Evolutionary conservation across 2,329 filamentous ascomycete species (phyloP), one percentile per base, ranked within the genome.

Genomic region (Chrysoporthe puriensis): DNA sequence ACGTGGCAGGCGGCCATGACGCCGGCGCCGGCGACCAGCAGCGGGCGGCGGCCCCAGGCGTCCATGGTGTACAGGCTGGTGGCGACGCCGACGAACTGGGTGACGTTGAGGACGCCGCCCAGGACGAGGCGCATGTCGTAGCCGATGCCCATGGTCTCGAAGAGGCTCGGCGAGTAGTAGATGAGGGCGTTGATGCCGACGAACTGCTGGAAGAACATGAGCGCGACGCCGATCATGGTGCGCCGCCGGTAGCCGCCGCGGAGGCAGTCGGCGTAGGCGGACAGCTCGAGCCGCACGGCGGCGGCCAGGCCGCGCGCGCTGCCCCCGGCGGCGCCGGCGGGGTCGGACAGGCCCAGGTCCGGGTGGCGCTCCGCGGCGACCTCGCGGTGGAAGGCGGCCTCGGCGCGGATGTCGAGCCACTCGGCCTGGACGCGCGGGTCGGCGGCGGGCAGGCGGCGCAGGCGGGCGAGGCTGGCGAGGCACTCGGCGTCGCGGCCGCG

Each of bases 171-270:
- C 0, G 79, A 79, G 73, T 84, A 85, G 74, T 84, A 84, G 18
- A 78, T 75, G 26, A 85, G 73, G 8, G 80, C 84, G 67, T 85
- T 85, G 71, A 85, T 82, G 0, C 82, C 83, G 4, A 80, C 77
- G 58, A 85, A 84, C 70, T 86, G 85, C 66, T 88, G 85, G 73
- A 88, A 88, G 72, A 88, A 88, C 79, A 85, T 84, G 16, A 88
- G 72, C 0, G 81, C 79, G 7, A 83, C 75, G 32, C 84, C 86
- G 21, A 88, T 78, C 59, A 74, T 70, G 0, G 77, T 79, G 14
- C 78, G 77, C 56, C 82, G 78, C 78, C 82, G 83, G 72, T 82
- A 84, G 3, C 83, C 82, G 18, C 76, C 77, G 67, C 75, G 81
- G 13, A 79, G 74, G 18, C 76, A 75, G 68, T 84, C 81, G 32